A percentile compares a stretch with the other conserved stretches of the same genome.
Evolutionary conservation across 179 eudicot genomes (phyloP).

Genomic region (Amaranthus tricolor): DNA sequence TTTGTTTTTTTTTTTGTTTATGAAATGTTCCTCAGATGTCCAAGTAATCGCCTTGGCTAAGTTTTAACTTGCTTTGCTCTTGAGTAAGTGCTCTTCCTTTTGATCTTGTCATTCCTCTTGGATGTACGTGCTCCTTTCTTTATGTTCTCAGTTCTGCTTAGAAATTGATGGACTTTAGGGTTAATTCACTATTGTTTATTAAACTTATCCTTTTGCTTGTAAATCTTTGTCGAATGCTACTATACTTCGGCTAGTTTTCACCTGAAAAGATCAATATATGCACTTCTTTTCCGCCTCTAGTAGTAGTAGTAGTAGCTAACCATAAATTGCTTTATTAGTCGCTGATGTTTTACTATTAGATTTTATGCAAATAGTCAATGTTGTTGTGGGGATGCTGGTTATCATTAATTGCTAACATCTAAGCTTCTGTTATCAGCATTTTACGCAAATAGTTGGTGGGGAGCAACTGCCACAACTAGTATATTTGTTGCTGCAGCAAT

Average conservation of each 20-base stretch:
- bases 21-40: not conserved
- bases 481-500: constrained; percentile 86
- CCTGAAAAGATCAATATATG: not conserved
- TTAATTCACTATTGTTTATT: not conserved
- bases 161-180: not conserved
- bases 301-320: not conserved
- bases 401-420: constrained; percentile 10
- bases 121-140: not conserved
- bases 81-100: not conserved
- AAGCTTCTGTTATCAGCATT: constrained; percentile 50
- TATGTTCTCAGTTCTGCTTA: not conserved
- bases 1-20: not conserved
- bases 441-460: constrained; percentile 79
- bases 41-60: not conserved
- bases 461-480: constrained; percentile 75
- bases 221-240: not conserved
- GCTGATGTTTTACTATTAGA: not conserved
- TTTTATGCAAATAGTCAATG: not conserved
- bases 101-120: not conserved
- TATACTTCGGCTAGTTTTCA: not conserved
- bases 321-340: not conserved
- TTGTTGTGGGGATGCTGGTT: constrained; percentile 1
- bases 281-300: not conserved
- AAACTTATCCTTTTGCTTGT: not conserved
- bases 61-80: not conserved